Evolutionary conservation across 306 rosid species (phyloP).

Genomic region (Medicago lupulina): DNA sequence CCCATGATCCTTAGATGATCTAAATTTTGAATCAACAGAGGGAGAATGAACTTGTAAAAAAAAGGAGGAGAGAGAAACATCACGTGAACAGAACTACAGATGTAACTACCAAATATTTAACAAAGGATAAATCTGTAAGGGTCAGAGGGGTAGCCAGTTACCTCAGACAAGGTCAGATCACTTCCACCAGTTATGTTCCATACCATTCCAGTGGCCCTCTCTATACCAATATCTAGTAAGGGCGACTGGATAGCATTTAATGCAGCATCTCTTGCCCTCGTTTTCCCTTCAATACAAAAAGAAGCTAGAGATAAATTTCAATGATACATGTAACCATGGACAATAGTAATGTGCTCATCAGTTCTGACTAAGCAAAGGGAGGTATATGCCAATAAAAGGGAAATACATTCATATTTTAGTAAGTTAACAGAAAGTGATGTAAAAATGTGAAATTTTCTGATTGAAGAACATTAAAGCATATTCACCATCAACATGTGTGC

Average conservation of each 20-base stretch:
- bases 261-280: slow-evolving; percentile 99
- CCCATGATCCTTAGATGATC: slow-evolving; percentile 21
- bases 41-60: background rate
- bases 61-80: background rate
- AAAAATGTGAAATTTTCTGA: slow-evolving; percentile 10
- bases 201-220: slow-evolving; percentile 99
- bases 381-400: slow-evolving; percentile 15
- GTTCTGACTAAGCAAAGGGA: slow-evolving; percentile 7
- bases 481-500: slow-evolving; percentile 15
- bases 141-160: slow-evolving; percentile 42
- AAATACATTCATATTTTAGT: slow-evolving; percentile 14
- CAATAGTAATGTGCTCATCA: slow-evolving; percentile 28
- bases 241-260: slow-evolving; percentile 99
- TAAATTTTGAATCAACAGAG: slow-evolving; percentile 28
- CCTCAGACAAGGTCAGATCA: slow-evolving; percentile 96
- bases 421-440: background rate
- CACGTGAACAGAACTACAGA: background rate
- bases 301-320: slow-evolving; percentile 34
- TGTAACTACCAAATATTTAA: slow-evolving; percentile 18
- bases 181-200: slow-evolving; percentile 99
- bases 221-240: slow-evolving; percentile 94
- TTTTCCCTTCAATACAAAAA: slow-evolving; percentile 74
- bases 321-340: slow-evolving; percentile 7
- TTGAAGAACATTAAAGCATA: slow-evolving; percentile 10
- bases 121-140: slow-evolving; percentile 23